Evolutionary conservation across 306 rosid genomes (phyloP).

Genomic region (Cyclanthera cordifolia): DNA sequence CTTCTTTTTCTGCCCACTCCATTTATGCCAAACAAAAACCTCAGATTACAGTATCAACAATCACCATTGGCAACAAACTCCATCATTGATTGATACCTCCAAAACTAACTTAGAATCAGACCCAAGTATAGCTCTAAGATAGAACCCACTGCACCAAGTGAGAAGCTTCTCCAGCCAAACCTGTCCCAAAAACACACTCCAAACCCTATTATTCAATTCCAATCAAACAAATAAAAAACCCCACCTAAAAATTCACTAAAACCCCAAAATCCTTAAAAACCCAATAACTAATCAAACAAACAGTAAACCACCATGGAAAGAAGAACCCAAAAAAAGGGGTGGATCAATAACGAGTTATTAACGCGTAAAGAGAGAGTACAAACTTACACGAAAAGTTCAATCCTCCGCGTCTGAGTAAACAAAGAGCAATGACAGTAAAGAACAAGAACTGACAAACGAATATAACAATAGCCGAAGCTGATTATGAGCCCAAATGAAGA

Average conservation of each 20-base stretch:
- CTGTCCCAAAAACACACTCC: neutral
- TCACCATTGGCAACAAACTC: neutral
- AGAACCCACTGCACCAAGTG: neutral
- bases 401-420: neutral
- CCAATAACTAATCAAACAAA: neutral
- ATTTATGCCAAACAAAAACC: slow-evolving; percentile 23
- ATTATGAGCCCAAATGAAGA: neutral
- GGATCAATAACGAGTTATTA: neutral
- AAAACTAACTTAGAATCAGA: neutral
- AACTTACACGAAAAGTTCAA: neutral
- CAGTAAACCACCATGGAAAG: neutral
- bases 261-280: neutral
- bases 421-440: neutral
- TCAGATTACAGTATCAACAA: slow-evolving; percentile 24
- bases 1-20: slow-evolving; percentile 58
- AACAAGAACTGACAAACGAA: neutral
- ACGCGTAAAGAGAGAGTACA: neutral
- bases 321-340: neutral
- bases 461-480: neutral
- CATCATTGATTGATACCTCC: neutral
- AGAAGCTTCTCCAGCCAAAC: neutral
- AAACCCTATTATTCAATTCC: slow-evolving; percentile 4
- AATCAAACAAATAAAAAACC: neutral
- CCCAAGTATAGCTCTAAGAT: neutral
- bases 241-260: neutral